Base-by-base conservation (phyloP, 164 flowering plant species). In the Piper longum region DNA sequence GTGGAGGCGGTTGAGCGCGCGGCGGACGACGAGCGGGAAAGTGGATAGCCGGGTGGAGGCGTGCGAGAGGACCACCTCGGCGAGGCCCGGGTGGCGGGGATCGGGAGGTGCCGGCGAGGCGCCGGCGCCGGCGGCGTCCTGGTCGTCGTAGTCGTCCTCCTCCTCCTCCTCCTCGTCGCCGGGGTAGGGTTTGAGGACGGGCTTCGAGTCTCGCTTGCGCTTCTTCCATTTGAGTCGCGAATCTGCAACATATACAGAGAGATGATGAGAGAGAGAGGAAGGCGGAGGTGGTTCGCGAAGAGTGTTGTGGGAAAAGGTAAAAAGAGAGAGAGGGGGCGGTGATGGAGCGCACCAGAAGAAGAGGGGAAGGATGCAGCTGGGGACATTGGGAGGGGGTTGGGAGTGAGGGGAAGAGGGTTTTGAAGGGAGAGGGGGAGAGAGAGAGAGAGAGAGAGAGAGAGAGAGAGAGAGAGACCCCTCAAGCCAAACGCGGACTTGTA, bases 11-110 rank as follows among this genome's bases (percentile, higher is more conserved):
- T 78, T 81, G 56, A 93, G 89, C 0, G 70, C 61, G 63, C 68
- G 90, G 75, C 68, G 77, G n/a, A 91, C 74, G 4, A 77, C 96
- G 1, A 60, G 7, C 0, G 99, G 99, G 73, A 93, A 93, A 9
- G 78, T 80, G 26, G 77, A 82, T 56, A 88, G 68, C 42, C 80
- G 83, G 2, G 67, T 64, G 1, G 83, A 82, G n/a, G 72, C 76
- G 42, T 75, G 81, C 11, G 68, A 59, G 41, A 87, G 60, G 16
- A 82, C 81, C 78, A 82, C 81, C 78, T 87, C 93, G 19, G 54
- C 61, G 66, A 67, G 72, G 18, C 41, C 58, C 12, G 42, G 52
- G 59, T 64, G 59, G 43, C 39, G 7, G 51, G 61, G 17, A 14
- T 62, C 58, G 41, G 64, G 7, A 16, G 59, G 18, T 8, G 64